These are phyloP conservation scores for Takashimella koratensis DNA, from an alignment of 1,284 basidiomycete genomes.

Conservation along the genomic window DNA sequence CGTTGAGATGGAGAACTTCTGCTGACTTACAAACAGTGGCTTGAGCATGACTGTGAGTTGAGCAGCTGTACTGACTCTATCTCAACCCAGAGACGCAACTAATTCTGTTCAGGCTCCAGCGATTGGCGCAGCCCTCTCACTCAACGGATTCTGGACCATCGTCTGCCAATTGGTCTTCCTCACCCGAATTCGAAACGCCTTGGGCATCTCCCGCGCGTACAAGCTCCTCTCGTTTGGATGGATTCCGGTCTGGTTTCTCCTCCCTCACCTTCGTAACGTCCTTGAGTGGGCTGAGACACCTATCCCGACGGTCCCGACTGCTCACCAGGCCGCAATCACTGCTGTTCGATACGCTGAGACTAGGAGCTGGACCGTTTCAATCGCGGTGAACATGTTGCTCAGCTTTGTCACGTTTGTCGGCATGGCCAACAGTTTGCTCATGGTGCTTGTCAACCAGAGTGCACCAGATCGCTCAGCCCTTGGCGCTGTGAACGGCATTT, in stretches of 20 bases:
- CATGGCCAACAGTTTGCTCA: constrained; percentile 32
- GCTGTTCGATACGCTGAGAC: constrained; percentile 16
- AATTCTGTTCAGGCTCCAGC: constrained; percentile 25
- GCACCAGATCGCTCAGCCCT: constrained; percentile 39
- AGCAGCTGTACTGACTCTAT: neutral
- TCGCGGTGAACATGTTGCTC: constrained; percentile 35
- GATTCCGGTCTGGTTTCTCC: constrained; percentile 36
- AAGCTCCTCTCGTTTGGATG: constrained; percentile 36
- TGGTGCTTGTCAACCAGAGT: constrained; percentile 42
- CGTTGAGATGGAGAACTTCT: neutral
- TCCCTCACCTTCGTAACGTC: constrained; percentile 35
- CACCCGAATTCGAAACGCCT: constrained; percentile 32
- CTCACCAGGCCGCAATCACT: constrained; percentile 1
- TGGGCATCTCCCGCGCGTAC: constrained; percentile 36
- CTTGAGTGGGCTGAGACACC: constrained; percentile 29
- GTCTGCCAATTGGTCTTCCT: constrained; percentile 41
- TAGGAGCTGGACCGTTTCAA: constrained; percentile 31
- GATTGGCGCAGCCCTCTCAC: constrained; percentile 41
- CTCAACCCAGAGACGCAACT: neutral
- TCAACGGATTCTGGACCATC: constrained; percentile 45
- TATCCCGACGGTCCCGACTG: neutral
- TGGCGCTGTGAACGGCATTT: constrained; percentile 45
- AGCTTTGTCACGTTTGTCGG: constrained; percentile 33
- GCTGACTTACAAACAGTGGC: constrained; percentile 25
- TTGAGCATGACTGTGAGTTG: constrained; percentile 35